phyloP scores from a whole-genome alignment of 139 green algal genomes.

The Tetradesmus lagerheimii region DNA sequence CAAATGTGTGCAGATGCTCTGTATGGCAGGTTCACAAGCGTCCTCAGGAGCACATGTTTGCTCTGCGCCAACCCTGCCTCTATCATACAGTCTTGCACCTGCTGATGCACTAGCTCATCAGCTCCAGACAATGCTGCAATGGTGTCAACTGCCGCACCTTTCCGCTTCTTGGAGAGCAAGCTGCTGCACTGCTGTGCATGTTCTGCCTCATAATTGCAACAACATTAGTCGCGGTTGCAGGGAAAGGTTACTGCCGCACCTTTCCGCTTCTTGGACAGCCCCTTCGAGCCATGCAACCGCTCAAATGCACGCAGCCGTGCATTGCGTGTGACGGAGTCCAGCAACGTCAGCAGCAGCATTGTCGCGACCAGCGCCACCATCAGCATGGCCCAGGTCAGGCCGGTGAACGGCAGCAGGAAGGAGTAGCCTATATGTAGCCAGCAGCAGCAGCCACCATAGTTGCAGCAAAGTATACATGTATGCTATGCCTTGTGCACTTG shows the following conservation, averaged over 20 bases:
- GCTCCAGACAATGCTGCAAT: too few relatives aligned
- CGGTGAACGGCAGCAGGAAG: constrained; percentile 26
- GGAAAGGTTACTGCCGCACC: background rate
- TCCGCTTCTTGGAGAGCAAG: too few relatives aligned
- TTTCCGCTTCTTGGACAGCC: background rate
- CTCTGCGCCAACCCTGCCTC: too few relatives aligned
- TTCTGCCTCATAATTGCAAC: too few relatives aligned
- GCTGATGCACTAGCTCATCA: too few relatives aligned
- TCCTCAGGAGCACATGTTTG: too few relatives aligned
- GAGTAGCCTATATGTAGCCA: background rate
- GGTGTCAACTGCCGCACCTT: too few relatives aligned
- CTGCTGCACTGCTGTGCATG: too few relatives aligned
- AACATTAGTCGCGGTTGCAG: too few relatives aligned
- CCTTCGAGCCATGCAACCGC: background rate
- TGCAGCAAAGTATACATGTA: too few relatives aligned
- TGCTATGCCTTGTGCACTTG: too few relatives aligned
- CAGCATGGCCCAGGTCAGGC: constrained; percentile 8
- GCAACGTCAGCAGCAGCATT: constrained; percentile 1
- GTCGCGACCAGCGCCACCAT: constrained; percentile 1
- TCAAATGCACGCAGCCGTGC: constrained; percentile 18
- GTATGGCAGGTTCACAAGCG: background rate
- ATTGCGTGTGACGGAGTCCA: constrained; percentile 13
- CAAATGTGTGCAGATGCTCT: background rate
- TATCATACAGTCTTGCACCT: too few relatives aligned
- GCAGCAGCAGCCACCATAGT: background rate